Conservation (phyloP, 2,329 filamentous ascomycete genomes). For the Grosmannia serpens region DNA sequence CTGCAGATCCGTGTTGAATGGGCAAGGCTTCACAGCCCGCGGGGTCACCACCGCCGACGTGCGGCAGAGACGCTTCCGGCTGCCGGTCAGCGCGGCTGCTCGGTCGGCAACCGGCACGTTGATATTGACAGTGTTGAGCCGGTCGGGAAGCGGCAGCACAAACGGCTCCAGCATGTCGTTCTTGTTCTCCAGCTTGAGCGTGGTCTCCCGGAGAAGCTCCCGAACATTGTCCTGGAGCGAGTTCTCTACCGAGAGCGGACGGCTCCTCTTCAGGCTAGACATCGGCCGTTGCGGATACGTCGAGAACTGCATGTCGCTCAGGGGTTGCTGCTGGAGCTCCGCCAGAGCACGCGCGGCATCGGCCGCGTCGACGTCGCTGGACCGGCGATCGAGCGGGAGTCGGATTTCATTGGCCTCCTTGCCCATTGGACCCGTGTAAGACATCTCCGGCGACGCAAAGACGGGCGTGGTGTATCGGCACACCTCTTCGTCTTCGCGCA, state of each 20-base stretch:
- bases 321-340: constrained; percentile 43
- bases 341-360: constrained; percentile 49
- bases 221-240: constrained; percentile 58
- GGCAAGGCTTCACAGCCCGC: constrained; percentile 1
- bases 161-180: constrained; percentile 18
- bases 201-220: constrained; percentile 39
- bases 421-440: constrained; percentile 38
- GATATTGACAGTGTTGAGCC: constrained; percentile 5
- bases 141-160: constrained; percentile 10
- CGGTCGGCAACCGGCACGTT: constrained; percentile 4
- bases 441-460: constrained; percentile 43
- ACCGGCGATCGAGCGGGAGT: constrained; percentile 31
- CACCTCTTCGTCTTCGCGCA: constrained; percentile 42
- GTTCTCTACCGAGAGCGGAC: constrained; percentile 45
- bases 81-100: constrained; percentile 30
- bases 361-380: constrained; percentile 41
- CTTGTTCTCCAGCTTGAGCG: constrained; percentile 14
- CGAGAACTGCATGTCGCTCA: constrained; percentile 16
- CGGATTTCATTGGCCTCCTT: constrained; percentile 39
- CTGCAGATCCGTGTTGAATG: constrained; percentile 23
- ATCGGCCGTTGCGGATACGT: constrained; percentile 12
- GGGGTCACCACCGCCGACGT: not conserved
- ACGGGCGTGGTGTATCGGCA: constrained; percentile 15
- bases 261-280: constrained; percentile 45
- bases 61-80: constrained; percentile 57